Percentiles rank a stretch among this genome's conserved stretches.
Conservation (phyloP, 495 filamentous ascomycete genomes). For the Tuber indicum region DNA sequence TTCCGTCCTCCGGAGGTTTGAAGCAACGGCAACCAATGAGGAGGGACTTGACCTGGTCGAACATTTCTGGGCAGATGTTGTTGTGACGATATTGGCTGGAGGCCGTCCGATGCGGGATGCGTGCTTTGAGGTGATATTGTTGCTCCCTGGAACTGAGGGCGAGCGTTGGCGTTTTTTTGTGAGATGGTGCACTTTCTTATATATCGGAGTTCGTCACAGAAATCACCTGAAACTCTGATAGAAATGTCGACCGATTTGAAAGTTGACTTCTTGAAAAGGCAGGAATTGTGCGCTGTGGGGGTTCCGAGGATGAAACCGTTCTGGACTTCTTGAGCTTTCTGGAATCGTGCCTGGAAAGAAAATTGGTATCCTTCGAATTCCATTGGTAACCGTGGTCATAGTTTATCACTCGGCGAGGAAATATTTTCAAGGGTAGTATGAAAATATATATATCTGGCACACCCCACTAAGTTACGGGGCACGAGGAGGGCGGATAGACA, state of each 20-base stretch:
- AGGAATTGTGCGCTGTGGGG: neutral
- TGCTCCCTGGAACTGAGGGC: neutral
- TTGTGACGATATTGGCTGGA: neutral
- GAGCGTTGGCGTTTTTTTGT: neutral
- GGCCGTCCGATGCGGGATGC: neutral
- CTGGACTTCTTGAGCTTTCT: neutral
- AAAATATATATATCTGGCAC: neutral
- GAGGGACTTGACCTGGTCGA: neutral
- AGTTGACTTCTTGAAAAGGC: neutral
- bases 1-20: neutral
- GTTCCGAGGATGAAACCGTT: neutral
- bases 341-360: neutral
- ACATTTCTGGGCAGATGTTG: neutral
- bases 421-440: neutral
- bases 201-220: neutral
- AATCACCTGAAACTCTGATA: neutral
- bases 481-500: neutral
- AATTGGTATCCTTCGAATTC: neutral
- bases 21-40: neutral
- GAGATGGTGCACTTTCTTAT: neutral
- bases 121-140: neutral
- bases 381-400: neutral
- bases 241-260: neutral
- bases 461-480: no score
- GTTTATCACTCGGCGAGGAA: neutral